These are phyloP conservation scores for Hypsizygus marmoreus DNA, from an alignment of 768 basidiomycete genomes.

Conservation along the genomic window DNA sequence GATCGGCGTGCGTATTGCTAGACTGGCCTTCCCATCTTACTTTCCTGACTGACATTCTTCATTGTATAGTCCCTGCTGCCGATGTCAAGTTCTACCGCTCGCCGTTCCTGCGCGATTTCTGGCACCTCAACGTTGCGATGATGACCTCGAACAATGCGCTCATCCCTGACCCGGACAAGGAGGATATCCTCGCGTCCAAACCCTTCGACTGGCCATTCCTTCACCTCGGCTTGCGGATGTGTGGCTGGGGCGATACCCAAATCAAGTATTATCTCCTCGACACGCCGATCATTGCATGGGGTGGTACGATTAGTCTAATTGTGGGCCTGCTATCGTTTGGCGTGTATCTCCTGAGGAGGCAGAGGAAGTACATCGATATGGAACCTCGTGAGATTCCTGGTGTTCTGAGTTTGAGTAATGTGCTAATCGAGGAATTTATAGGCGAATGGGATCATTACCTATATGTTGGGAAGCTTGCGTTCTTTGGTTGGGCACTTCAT, in stretches of 20 bases:
- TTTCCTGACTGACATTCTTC: conserved; percentile 4
- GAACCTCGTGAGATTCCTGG: conserved; percentile 64
- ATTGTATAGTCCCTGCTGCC: conserved; percentile 70
- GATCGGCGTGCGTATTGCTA: conserved; percentile 71
- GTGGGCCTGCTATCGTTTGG: conserved; percentile 52
- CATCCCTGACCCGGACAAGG: conserved; percentile 96
- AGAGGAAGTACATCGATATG: conserved; percentile 92
- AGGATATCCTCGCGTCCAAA: conserved; percentile 92
- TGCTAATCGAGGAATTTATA: conserved; percentile 24
- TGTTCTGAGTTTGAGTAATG: neutral
- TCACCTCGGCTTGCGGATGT: conserved; percentile 91
- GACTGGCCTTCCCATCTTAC: conserved; percentile 2
- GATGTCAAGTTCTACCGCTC: conserved; percentile 84
- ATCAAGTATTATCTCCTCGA: conserved; percentile 93
- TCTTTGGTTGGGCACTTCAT: conserved; percentile 91
- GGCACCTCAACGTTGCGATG: conserved; percentile 99
- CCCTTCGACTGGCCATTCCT: conserved; percentile 95
- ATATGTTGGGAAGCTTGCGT: conserved; percentile 89
- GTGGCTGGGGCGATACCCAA: conserved; percentile 89
- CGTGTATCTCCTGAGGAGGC: conserved; percentile 77
- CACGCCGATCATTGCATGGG: conserved; percentile 94
- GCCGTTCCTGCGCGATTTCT: conserved; percentile 95
- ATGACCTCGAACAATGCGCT: conserved; percentile 99
- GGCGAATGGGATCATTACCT: conserved; percentile 95
- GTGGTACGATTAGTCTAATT: conserved; percentile 65